Percentiles rank a stretch among this genome's conserved stretches.
These are phyloP conservation scores for Carex arenaria DNA, from an alignment of 202 grass and related monocot species.

Conservation along the genomic window DNA sequence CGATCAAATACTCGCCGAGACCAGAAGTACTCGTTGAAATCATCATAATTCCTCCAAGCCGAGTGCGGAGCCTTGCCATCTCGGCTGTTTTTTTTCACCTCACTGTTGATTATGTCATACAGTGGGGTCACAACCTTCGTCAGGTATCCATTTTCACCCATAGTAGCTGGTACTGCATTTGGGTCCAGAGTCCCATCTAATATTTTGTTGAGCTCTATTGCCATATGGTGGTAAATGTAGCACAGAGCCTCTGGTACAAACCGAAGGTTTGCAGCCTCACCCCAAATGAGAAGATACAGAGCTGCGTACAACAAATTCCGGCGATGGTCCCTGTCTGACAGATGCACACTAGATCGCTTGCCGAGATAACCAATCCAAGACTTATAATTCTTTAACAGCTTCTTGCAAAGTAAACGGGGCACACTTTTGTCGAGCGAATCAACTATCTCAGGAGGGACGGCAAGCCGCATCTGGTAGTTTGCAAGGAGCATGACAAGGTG, in stretches of 20 bases:
- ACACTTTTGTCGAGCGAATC: constrained; percentile 52
- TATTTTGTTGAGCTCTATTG: constrained; percentile 69
- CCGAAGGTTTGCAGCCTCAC: constrained; percentile 87
- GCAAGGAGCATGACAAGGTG: constrained; percentile 96
- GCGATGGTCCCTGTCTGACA: constrained; percentile 29
- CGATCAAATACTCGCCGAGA: constrained; percentile 47
- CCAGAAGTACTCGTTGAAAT: constrained; percentile 99
- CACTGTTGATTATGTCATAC: constrained; percentile 46
- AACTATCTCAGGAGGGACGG: constrained; percentile 27
- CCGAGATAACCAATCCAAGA: constrained; percentile 82
- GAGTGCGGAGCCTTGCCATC: constrained; percentile 76
- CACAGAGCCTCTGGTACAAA: constrained; percentile 90
- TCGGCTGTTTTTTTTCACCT: constrained; percentile 51
- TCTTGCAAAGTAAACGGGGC: constrained; percentile 52
- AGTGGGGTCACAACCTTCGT: constrained; percentile 59
- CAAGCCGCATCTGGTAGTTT: constrained; percentile 78
- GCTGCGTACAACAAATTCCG: constrained; percentile 64
- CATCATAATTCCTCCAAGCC: constrained; percentile 95
- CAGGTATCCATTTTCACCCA: constrained; percentile 75
- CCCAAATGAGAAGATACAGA: constrained; percentile 89
- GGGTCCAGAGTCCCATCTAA: constrained; percentile 45
- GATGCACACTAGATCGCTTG: constrained; percentile 37
- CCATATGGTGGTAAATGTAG: constrained; percentile 92
- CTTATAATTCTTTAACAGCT: constrained; percentile 78
- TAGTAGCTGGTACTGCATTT: constrained; percentile 24